Evolutionary conservation across 2,329 filamentous ascomycete species (phyloP).

Genomic region (Aotearoamyces nothofagi): DNA sequence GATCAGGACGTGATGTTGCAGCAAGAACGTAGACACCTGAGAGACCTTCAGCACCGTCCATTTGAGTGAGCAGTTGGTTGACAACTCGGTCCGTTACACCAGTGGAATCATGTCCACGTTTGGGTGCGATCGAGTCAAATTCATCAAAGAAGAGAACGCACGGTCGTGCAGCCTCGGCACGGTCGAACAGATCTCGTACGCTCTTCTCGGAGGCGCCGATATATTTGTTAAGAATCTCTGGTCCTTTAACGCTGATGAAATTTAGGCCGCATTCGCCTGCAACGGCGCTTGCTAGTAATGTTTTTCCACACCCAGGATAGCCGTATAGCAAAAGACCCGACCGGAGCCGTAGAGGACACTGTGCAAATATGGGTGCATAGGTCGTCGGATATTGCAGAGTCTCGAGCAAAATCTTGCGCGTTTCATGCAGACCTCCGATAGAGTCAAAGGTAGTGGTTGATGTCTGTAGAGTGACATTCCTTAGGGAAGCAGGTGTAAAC

Average conservation of each 20-base stretch:
- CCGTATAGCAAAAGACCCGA: constrained; percentile 90
- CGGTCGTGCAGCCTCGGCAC: constrained; percentile 77
- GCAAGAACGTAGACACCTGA: constrained; percentile 93
- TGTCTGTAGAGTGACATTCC: constrained; percentile 86
- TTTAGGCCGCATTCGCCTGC: constrained; percentile 95
- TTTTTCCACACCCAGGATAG: constrained; percentile 93
- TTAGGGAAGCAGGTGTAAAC: constrained; percentile 87
- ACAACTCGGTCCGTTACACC: constrained; percentile 98
- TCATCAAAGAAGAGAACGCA: constrained; percentile 98
- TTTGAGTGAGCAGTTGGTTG: constrained; percentile 94
- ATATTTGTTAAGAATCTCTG: constrained; percentile 97
- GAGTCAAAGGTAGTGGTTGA: constrained; percentile 86
- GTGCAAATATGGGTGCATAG: constrained; percentile 93
- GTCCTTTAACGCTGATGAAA: constrained; percentile 96
- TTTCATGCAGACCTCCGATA: constrained; percentile 78
- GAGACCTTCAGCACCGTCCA: constrained; percentile 94
- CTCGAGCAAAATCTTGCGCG: constrained; percentile 81
- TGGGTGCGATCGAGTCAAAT: constrained; percentile 95
- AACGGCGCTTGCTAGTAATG: constrained; percentile 87
- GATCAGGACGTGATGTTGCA: constrained; percentile 80
- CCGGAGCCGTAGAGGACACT: constrained; percentile 85
- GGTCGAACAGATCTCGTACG: constrained; percentile 87
- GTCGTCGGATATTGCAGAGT: constrained; percentile 95
- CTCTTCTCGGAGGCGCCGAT: constrained; percentile 96
- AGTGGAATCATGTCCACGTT: constrained; percentile 90